Base-by-base conservation (phyloP, 306 rosid genomes). In the Medicago ruthenica region DNA sequence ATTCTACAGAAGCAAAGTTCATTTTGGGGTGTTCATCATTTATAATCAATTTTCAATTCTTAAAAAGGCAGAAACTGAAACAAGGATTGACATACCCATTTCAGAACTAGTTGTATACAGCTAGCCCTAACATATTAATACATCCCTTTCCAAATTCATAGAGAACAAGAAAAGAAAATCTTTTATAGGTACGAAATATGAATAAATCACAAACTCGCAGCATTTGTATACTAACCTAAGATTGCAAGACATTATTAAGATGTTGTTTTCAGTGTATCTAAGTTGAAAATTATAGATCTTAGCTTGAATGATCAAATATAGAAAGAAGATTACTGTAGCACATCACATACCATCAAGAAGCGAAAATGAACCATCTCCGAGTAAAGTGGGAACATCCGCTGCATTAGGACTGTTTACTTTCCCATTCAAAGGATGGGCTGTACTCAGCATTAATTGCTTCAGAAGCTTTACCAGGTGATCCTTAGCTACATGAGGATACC, bases 391-490 rank as follows among this genome's bases (percentile, higher is more conserved):
- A 81, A 90, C 96, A 77, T 92, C 94, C 44, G 92, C 90, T 82
- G 96, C 98, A 83, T 85, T 90, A 36, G 92, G 96, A 76, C 85
- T 57, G 67, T 67, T 81, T 78, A 86, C 84, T 80, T 83, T 83
- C 47, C 87, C 86, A 79, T 74, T 83, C 79, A 80, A 68, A 50
- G 91, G 84, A 74, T 87, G 82, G 84, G 85, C 53, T 9, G 83
- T 61, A 80, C 66, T 80, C 82, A 80, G 63, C 83, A 92, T 80
- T 76, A 92, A 78, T 80, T 90, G 89, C 88, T 86, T 90, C 87
- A 92, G 73, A 82, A 92, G 98, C 92, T 86, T 92, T 79, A 90
- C 87, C 84, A 92, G 78, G 84, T 92, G 98, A 81, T 90, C 96
- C 70, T 85, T 88, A 76, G 85, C 83, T 73, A 92, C 77, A 83